Percentiles rank a stretch among this genome's conserved stretches.
phyloP scores from a whole-genome alignment of 2,329 filamentous ascomycete species.

The Apiospora malaysiana region DNA sequence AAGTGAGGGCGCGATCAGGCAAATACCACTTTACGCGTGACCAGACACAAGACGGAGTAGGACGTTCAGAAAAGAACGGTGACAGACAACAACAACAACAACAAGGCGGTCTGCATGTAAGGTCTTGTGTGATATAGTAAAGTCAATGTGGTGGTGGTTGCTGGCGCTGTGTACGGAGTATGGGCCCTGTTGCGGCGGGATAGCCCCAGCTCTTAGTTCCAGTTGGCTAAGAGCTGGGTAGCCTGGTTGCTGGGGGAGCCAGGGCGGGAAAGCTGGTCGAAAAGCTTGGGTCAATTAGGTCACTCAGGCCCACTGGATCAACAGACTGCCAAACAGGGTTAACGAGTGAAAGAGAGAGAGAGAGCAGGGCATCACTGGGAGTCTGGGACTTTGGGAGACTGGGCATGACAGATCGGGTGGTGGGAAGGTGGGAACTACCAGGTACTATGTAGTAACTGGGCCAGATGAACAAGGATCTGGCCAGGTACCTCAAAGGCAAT shows the following conservation, averaged over 20 bases:
- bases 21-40: conserved; percentile 5
- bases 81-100: not conserved
- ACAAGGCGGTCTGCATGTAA: conserved; percentile 7
- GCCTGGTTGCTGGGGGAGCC: not conserved
- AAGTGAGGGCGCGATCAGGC: not conserved
- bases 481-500: not conserved
- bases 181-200: not conserved
- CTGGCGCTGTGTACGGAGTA: not conserved
- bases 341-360: too few species aligned
- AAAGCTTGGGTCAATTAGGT: conserved; percentile 16
- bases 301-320: conserved; percentile 3
- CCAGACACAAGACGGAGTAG: not conserved
- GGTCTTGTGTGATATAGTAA: conserved; percentile 5
- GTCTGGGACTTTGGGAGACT: too few species aligned
- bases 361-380: too few species aligned
- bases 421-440: not conserved
- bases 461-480: not conserved
- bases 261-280: not conserved
- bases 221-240: too few species aligned
- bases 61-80: not conserved
- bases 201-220: not conserved
- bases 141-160: conserved; percentile 3
- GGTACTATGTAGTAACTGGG: not conserved
- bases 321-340: conserved; percentile 13
- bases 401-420: conserved; percentile 7